A percentile compares a stretch with the other conserved stretches of the same genome.
phyloP scores from a whole-genome alignment of 78 protist species.

The Anaeramoeba flamelloides region DNA sequence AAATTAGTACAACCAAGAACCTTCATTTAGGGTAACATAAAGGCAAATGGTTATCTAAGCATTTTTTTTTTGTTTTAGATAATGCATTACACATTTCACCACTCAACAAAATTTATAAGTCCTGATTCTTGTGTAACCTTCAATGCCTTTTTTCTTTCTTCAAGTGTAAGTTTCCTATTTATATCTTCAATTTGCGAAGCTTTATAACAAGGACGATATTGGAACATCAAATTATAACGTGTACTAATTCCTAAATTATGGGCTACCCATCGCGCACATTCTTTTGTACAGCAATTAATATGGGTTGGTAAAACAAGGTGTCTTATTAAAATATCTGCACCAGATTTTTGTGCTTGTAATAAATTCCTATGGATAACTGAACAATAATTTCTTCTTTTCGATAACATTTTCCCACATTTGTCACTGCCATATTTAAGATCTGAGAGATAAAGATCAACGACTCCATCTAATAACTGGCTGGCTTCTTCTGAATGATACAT shows the following conservation, averaged over 20 bases:
- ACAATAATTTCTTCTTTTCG: neutral
- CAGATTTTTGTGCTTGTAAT: neutral
- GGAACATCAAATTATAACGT: neutral
- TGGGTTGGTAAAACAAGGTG: neutral
- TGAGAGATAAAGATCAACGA: neutral
- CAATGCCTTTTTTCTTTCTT: neutral
- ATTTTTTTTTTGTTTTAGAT: no score
- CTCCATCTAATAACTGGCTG: neutral
- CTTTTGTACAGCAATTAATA: neutral
- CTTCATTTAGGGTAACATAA: no score
- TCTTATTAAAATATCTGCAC: neutral
- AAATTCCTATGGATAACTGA: neutral
- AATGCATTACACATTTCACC: no score
- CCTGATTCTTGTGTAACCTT: neutral
- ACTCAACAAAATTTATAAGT: no score
- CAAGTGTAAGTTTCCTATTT: neutral
- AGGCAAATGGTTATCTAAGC: no score
- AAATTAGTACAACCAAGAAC: no score
- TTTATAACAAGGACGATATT: neutral
- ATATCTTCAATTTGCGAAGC: neutral
- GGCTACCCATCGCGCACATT: neutral
- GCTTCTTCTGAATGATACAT: conserved; percentile 6
- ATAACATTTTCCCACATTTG: neutral
- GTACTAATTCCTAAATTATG: neutral
- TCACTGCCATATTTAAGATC: conserved; percentile 4